phyloP scores from a whole-genome alignment of 352 stramenopile genomes.

The Pythium biforme region DNA sequence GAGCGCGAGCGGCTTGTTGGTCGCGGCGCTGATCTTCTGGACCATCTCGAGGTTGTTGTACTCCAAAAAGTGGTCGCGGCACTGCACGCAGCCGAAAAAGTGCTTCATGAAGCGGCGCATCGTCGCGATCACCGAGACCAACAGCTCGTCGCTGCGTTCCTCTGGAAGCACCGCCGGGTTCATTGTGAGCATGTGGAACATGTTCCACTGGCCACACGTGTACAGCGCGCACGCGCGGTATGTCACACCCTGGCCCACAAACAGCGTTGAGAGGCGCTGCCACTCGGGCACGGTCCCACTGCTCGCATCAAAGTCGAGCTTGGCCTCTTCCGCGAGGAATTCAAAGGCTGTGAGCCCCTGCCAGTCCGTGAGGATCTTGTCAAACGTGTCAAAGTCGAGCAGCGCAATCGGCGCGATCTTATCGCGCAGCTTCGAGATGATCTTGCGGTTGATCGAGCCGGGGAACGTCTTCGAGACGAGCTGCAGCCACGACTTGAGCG shows the following conservation, averaged over 20 bases:
- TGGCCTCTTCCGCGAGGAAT: conserved; percentile 58
- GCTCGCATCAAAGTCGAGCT: conserved; percentile 52
- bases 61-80: conserved; percentile 74
- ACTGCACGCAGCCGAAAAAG: conserved; percentile 82
- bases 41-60: conserved; percentile 72
- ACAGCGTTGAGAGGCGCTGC: conserved; percentile 64
- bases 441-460: conserved; percentile 65
- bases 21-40: conserved; percentile 55
- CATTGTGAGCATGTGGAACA: conserved; percentile 87
- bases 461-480: conserved; percentile 74
- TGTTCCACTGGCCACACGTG: conserved; percentile 84
- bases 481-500: conserved; percentile 75
- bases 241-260: conserved; percentile 54
- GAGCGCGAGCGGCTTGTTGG: conserved; percentile 63
- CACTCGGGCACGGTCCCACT: conserved; percentile 59
- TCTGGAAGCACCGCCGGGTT: conserved; percentile 50
- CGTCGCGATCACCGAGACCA: conserved; percentile 68
- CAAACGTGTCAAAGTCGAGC: conserved; percentile 73
- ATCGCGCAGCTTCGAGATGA: conserved; percentile 52
- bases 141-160: conserved; percentile 41
- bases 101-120: conserved; percentile 85
- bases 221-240: conserved; percentile 78
- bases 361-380: conserved; percentile 60
- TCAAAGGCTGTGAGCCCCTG: conserved; percentile 45
- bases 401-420: conserved; percentile 49